Conservation (phyloP, 352 stramenopile species). For the Phytophthora palmivora region DNA sequence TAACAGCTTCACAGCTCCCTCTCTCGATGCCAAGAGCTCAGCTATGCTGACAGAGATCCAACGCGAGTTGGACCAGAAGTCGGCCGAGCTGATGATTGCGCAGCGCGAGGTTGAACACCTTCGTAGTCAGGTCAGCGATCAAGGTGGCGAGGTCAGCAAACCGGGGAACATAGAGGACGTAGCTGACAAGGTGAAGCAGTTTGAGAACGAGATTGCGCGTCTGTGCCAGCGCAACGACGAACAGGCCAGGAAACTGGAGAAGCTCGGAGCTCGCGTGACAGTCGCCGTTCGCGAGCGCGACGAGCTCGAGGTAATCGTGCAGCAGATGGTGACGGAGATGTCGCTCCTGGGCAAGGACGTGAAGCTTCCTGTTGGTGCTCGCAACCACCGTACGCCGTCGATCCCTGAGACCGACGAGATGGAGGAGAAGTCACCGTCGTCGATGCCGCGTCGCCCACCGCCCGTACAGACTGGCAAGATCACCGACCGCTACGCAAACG, state of each 20-base stretch:
- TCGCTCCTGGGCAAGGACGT: conserved; percentile 40
- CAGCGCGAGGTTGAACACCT: conserved; percentile 62
- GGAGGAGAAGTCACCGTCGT: conserved; percentile 34
- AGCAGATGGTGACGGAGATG: conserved; percentile 70
- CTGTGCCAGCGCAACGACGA: conserved; percentile 65
- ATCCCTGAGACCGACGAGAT: conserved; percentile 31
- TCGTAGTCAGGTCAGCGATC: conserved; percentile 18
- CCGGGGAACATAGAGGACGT: conserved; percentile 38
- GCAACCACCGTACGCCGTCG: conserved; percentile 25
- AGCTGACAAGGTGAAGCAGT: conserved; percentile 54
- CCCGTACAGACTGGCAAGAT: conserved; percentile 39
- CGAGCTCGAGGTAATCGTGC: conserved; percentile 65
- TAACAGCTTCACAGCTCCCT: conserved; percentile 42
- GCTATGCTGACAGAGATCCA: conserved; percentile 60
- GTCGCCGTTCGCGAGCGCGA: conserved; percentile 57
- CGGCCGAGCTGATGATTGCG: conserved; percentile 52
- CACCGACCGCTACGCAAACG: conserved; percentile 57
- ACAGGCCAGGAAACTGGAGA: conserved; percentile 59
- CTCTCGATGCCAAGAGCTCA: conserved; percentile 42
- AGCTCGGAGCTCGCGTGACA: conserved; percentile 50
- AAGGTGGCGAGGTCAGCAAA: conserved; percentile 1
- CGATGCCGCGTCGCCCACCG: conserved; percentile 3
- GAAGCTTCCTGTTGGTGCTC: conserved; percentile 15
- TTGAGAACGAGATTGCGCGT: conserved; percentile 55
- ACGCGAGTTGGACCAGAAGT: conserved; percentile 63